phyloP scores from a whole-genome alignment of 495 filamentous ascomycete genomes.

The Cudoniella acicularis region DNA sequence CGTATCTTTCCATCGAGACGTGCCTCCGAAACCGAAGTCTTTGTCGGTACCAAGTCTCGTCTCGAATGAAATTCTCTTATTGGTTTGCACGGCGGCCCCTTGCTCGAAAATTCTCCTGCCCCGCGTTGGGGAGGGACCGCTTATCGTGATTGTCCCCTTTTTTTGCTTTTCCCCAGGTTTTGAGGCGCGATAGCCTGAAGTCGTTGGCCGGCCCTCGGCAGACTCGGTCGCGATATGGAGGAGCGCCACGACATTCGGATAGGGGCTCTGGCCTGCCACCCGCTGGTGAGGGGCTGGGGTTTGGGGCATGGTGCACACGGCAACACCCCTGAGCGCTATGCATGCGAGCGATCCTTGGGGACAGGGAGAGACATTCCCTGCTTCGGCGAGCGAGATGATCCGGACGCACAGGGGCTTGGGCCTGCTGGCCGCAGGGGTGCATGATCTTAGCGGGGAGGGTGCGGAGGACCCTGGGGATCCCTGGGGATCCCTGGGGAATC shows the following conservation, averaged over 20 bases:
- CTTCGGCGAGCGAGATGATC: conserved; percentile 4
- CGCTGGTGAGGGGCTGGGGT: no score
- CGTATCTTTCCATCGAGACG: neutral
- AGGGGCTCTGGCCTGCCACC: no score
- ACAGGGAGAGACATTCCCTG: neutral
- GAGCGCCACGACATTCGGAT: neutral
- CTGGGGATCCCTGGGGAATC: neutral
- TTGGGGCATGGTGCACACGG: no score
- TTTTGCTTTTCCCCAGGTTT: conserved; percentile 1
- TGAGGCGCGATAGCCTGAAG: conserved; percentile 4
- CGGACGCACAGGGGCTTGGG: neutral
- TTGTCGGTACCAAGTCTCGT: neutral
- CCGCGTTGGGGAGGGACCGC: neutral
- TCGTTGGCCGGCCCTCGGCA: neutral
- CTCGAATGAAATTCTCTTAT: neutral
- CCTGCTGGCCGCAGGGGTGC: neutral
- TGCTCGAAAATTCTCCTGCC: neutral
- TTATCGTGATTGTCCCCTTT: neutral
- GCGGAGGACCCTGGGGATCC: neutral
- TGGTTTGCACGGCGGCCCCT: neutral
- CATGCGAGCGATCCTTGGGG: neutral
- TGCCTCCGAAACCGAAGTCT: neutral
- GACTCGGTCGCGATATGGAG: neutral
- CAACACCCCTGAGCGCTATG: neutral
- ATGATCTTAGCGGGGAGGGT: neutral